Conservation (phyloP, 2,329 filamentous ascomycete genomes). For the Fusarium sp. region DNA sequence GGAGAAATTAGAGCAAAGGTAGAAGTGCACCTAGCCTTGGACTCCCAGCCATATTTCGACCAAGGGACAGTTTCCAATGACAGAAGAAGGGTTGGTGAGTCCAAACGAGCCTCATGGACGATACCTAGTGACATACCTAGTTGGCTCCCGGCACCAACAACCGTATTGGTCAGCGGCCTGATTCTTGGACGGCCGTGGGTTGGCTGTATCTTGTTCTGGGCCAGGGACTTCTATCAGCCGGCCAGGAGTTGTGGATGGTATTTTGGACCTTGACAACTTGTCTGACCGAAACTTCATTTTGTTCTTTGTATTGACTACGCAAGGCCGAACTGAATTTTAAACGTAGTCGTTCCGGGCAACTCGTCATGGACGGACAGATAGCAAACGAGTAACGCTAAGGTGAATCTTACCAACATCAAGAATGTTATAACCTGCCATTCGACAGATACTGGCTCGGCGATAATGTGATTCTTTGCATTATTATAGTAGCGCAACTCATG, state of each 20-base stretch:
- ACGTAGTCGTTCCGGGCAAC: too few species aligned
- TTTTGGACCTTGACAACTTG: background rate
- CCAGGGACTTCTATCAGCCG: background rate
- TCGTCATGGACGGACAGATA: too few species aligned
- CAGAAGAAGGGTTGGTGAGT: background rate
- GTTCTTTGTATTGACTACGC: too few species aligned
- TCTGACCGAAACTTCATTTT: too few species aligned
- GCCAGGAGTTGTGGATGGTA: background rate
- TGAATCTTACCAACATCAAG: too few species aligned
- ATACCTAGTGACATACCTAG: background rate
- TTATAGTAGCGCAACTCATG: too few species aligned
- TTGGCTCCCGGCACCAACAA: background rate
- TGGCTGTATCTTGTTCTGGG: background rate
- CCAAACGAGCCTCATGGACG: background rate
- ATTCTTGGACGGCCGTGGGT: background rate
- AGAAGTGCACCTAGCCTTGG: too few species aligned
- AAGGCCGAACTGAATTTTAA: too few species aligned
- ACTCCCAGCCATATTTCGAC: background rate
- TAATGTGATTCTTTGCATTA: too few species aligned
- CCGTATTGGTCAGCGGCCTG: background rate
- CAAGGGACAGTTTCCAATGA: background rate
- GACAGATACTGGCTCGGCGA: too few species aligned
- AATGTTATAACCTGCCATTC: too few species aligned
- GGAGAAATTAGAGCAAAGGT: background rate
- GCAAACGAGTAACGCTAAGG: too few species aligned